Base-by-base conservation (phyloP, 1,139 yeast species). In the Blastobotrys malaysiensis region DNA sequence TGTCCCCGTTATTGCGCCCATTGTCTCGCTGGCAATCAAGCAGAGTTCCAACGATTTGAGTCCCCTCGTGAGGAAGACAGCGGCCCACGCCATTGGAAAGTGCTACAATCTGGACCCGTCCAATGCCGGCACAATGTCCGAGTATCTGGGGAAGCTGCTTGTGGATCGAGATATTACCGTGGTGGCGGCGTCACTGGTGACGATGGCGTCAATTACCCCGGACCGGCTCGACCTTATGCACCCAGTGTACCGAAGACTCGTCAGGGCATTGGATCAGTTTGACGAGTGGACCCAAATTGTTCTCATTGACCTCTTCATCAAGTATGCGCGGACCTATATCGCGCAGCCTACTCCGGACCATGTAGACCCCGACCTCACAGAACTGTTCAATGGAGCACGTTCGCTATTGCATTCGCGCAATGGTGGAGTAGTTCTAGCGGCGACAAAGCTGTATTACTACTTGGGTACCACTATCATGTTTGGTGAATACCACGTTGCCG, bases 271-370 rank as follows among this genome's bases (percentile, higher is more conserved):
- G 13, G 3, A 16, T 13, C 76, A 79, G 1, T 73, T 91, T 55
- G 96, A 89, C 59, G 86, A 86, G 57, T 88, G 93, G 87, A 74
- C 89, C n/a, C 93, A 87, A 64, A 70, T 78, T 0, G 68, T 74
- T 19, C 69, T 82, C 9, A 73, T 90, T 22, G 89, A 86, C 50
- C 63, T 87, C 9, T 73, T 91, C 52, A 79, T 84, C 0, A 81
- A 82, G 52, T 95, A 95, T 66, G 74, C 82, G 20, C 76, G 93
- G 53, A 63, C 71, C 19, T 90, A 78, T 65, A 65, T 88, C 44
- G 78, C 83, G 2, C 73, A 75, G 54, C 87, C 95, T 5, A 59
- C 57, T 26, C 57, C 56, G 46, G 16, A 52, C 20, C 53, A 55
- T 11, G 55, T 53, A 9, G 86, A 86, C 62, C 68, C 75, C 0